A percentile compares a stretch with the other conserved stretches of the same genome.
These are phyloP conservation scores for Pterocarpus macrocarpus DNA, from an alignment of 306 rosid species.

Conservation along the genomic window DNA sequence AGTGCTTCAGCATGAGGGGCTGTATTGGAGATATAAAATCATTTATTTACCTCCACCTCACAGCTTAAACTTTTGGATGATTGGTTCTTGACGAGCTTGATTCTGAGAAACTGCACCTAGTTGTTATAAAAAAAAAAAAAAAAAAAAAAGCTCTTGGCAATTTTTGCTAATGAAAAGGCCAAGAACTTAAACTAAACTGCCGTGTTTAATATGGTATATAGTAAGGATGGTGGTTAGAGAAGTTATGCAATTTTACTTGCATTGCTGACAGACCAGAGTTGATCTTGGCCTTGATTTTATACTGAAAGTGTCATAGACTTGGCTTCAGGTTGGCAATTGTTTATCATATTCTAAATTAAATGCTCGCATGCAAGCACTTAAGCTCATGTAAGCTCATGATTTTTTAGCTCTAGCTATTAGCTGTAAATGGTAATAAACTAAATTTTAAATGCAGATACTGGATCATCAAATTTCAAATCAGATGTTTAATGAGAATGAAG, in stretches of 20 bases:
- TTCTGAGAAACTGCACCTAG: neutral
- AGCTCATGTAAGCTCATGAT: neutral
- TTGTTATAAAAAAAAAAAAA: neutral
- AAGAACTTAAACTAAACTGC: neutral
- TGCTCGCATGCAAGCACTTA: constrained; percentile 8
- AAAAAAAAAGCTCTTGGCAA: too few species aligned
- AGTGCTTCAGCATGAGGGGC: neutral
- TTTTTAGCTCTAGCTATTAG: neutral
- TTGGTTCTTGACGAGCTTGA: constrained; percentile 9
- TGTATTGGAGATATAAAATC: neutral
- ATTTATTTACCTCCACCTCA: neutral
- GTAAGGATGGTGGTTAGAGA: constrained; percentile 5
- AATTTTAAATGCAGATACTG: neutral
- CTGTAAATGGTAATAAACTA: neutral
- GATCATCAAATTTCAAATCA: neutral
- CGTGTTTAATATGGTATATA: neutral
- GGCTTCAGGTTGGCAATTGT: constrained; percentile 2
- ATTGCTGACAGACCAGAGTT: neutral
- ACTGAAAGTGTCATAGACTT: neutral
- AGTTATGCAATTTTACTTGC: neutral
- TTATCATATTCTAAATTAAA: constrained; percentile 10
- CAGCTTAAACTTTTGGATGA: constrained; percentile 18
- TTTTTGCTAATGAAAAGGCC: neutral
- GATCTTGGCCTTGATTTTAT: neutral
- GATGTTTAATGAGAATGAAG: constrained; percentile 27